These are phyloP conservation scores for Elsinoe perseae DNA, from an alignment of 2,329 filamentous ascomycete genomes.

Conservation along the genomic window DNA sequence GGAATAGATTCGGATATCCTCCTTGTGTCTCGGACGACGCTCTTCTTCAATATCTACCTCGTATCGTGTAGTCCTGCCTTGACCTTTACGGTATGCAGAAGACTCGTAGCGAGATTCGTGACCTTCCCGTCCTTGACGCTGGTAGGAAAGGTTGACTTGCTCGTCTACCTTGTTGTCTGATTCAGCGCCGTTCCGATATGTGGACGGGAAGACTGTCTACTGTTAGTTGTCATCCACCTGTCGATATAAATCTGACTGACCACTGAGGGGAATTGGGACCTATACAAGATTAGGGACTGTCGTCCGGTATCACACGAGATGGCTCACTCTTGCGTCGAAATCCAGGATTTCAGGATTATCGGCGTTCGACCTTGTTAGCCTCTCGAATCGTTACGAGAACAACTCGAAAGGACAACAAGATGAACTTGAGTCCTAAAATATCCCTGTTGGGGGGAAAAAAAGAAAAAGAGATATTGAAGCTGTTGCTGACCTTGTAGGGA, in stretches of 20 bases:
- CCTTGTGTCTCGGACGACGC: conserved; percentile 54
- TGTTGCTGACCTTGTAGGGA: conserved; percentile 14
- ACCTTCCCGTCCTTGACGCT: conserved; percentile 96
- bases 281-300: conserved; percentile 3
- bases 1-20: conserved; percentile 33
- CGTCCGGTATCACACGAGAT: neutral
- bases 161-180: conserved; percentile 78
- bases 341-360: conserved; percentile 21
- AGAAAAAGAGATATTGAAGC: conserved; percentile 14
- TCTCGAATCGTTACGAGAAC: conserved; percentile 22
- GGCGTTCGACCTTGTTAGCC: conserved; percentile 20
- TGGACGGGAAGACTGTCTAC: conserved; percentile 78
- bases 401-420: conserved; percentile 22
- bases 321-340: conserved; percentile 21
- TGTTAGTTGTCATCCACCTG: neutral
- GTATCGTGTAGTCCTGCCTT: conserved; percentile 42
- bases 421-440: conserved; percentile 18
- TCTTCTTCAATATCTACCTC: conserved; percentile 86
- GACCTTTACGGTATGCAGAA: conserved; percentile 51
- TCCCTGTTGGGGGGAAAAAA: conserved; percentile 1
- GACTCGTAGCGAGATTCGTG: conserved; percentile 67
- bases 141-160: conserved; percentile 69
- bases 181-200: conserved; percentile 74
- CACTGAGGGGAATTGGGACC: conserved; percentile 21
- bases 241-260: conserved; percentile 8